phyloP scores from a whole-genome alignment of 768 basidiomycete species.

The Hygrophorus pudorinus region DNA sequence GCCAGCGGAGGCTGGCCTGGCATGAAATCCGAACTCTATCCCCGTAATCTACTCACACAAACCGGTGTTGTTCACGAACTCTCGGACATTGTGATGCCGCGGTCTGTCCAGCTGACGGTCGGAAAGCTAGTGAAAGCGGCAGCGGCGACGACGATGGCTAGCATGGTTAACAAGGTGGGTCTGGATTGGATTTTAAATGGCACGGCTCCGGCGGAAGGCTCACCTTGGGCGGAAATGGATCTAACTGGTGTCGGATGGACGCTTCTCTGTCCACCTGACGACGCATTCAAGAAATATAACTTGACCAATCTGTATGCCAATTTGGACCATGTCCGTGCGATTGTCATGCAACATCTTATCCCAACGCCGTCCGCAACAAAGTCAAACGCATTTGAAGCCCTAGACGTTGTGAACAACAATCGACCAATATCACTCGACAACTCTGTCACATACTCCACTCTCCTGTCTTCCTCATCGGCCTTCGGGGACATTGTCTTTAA shows the following conservation, averaged over 20 bases:
- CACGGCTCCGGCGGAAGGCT: conserved; percentile 62
- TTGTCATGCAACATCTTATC: conserved; percentile 74
- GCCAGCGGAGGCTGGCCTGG: conserved; percentile 75
- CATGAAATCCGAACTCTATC: conserved; percentile 49
- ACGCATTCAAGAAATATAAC: conserved; percentile 83
- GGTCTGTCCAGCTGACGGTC: conserved; percentile 75
- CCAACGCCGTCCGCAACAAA: conserved; percentile 26
- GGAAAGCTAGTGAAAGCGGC: conserved; percentile 89
- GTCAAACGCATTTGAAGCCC: conserved; percentile 15
- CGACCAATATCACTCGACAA: conserved; percentile 65
- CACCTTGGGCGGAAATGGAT: conserved; percentile 47
- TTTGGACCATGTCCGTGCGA: conserved; percentile 36
- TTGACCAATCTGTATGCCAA: conserved; percentile 63
- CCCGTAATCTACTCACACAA: conserved; percentile 65
- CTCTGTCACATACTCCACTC: conserved; percentile 63
- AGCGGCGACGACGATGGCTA: conserved; percentile 82
- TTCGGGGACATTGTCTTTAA: conserved; percentile 86
- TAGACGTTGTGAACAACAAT: conserved; percentile 46
- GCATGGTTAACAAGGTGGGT: conserved; percentile 73
- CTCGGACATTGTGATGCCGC: conserved; percentile 77
- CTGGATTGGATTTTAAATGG: conserved; percentile 90
- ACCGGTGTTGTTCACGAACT: conserved; percentile 91
- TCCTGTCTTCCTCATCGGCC: conserved; percentile 52
- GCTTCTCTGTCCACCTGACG: conserved; percentile 83
- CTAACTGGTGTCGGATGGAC: conserved; percentile 65